These are phyloP conservation scores for Gymnopus androsaceus DNA, from an alignment of 1,284 basidiomycete genomes.

Conservation along the genomic window DNA sequence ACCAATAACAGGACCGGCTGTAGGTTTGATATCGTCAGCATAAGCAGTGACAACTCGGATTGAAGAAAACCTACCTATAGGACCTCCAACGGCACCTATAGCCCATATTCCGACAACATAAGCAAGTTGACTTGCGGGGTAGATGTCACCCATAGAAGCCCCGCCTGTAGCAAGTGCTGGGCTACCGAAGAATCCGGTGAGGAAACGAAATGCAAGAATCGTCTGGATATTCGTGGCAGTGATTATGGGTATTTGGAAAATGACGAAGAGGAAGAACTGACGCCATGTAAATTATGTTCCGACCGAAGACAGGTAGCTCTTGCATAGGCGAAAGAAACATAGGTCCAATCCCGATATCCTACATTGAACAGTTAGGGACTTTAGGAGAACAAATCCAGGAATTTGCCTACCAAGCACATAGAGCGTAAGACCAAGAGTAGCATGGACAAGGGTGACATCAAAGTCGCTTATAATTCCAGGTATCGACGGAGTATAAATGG, in stretches of 20 bases:
- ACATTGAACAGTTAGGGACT: background rate
- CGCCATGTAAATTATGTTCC: constrained; percentile 53
- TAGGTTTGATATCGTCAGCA: no score
- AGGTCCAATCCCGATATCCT: constrained; percentile 32
- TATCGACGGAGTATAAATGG: constrained; percentile 45
- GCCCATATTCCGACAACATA: constrained; percentile 57
- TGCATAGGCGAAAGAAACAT: constrained; percentile 55
- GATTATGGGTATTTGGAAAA: constrained; percentile 59
- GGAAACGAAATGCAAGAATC: constrained; percentile 64
- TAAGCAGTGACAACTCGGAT: no score
- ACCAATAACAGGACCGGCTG: constrained; percentile 51
- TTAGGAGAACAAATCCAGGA: background rate
- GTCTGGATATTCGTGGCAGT: constrained; percentile 58
- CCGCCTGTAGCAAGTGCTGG: constrained; percentile 36
- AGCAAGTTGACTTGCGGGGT: constrained; percentile 43
- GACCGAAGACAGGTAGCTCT: constrained; percentile 44
- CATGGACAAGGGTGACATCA: constrained; percentile 22
- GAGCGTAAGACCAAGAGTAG: constrained; percentile 1
- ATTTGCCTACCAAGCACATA: constrained; percentile 4
- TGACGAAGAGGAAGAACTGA: constrained; percentile 56
- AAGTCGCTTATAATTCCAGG: constrained; percentile 33
- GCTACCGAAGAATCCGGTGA: constrained; percentile 56
- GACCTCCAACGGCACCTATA: constrained; percentile 45
- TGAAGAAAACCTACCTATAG: no score
- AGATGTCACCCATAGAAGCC: constrained; percentile 27